These are phyloP conservation scores for Coffea eugenioides DNA, from an alignment of 257 asterid genomes.

Conservation along the genomic window DNA sequence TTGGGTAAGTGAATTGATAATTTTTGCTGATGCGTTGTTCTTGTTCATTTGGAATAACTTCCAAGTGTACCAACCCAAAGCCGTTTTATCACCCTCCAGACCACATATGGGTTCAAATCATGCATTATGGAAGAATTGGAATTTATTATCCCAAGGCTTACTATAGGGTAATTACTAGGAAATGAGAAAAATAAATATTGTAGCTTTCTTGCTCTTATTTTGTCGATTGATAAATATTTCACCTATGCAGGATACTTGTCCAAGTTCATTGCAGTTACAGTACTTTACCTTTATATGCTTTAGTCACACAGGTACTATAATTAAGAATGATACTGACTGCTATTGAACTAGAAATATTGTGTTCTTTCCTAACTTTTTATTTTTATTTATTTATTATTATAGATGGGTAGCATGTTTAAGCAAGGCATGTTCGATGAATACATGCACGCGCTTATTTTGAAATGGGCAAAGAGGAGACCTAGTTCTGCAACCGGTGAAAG, in stretches of 20 bases:
- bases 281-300: conserved; percentile 56
- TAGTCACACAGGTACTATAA: conserved; percentile 49
- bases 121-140: conserved; percentile 84
- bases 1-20: conserved; percentile 43
- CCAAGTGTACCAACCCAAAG: background rate
- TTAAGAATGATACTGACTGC: background rate
- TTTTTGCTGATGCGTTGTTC: background rate
- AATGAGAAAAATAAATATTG: background rate
- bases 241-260: conserved; percentile 41
- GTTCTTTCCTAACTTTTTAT: background rate
- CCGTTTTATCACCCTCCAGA: conserved; percentile 32
- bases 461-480: conserved; percentile 32
- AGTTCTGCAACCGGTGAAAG: conserved; percentile 7
- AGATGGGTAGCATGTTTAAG: conserved; percentile 85
- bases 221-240: background rate
- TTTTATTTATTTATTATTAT: conserved; percentile 7
- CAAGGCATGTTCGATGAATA: conserved; percentile 44
- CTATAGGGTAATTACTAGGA: conserved; percentile 52
- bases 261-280: conserved; percentile 62
- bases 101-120: conserved; percentile 70
- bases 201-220: background rate
- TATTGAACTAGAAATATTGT: background rate
- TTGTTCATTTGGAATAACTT: background rate
- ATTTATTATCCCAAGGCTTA: conserved; percentile 63
- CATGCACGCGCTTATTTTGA: conserved; percentile 15